A percentile compares a stretch with the other conserved stretches of the same genome.
Conservation (phyloP, 768 basidiomycete species). For the Basidioascus undulatus region DNA sequence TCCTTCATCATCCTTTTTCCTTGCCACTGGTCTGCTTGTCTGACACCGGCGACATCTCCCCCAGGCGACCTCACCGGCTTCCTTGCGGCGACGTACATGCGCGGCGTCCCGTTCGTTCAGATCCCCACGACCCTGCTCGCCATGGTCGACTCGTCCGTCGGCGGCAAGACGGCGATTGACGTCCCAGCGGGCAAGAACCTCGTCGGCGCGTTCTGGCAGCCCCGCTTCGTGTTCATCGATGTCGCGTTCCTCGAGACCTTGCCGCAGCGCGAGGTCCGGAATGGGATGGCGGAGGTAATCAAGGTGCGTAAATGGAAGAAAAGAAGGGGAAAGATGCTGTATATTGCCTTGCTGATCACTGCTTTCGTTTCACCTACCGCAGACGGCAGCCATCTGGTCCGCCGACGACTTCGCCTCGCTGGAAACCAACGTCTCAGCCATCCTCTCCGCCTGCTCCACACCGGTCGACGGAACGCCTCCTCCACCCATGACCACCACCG, state of each 20-base stretch:
- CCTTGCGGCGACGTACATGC: slow-evolving; percentile 84
- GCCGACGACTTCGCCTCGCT: slow-evolving; percentile 67
- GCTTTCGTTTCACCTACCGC: too few species aligned
- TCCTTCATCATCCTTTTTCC: too few species aligned
- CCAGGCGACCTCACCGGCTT: slow-evolving; percentile 93
- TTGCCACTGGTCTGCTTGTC: too few species aligned
- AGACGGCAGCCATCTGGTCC: slow-evolving; percentile 99
- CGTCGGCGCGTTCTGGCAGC: slow-evolving; percentile 97
- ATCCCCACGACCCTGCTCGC: slow-evolving; percentile 89
- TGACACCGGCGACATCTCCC: too few species aligned
- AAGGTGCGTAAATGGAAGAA: too few species aligned
- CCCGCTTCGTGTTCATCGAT: slow-evolving; percentile 90
- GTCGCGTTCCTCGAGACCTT: slow-evolving; percentile 85
- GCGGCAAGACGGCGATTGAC: slow-evolving; percentile 98
- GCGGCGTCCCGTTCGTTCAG: slow-evolving; percentile 82
- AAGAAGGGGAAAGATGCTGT: too few species aligned
- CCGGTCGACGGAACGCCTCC: too few species aligned
- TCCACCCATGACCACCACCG: slow-evolving; percentile 42
- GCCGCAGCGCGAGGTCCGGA: slow-evolving; percentile 78
- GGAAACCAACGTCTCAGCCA: slow-evolving; percentile 62
- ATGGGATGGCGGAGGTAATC: slow-evolving; percentile 95
- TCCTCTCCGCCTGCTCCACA: slow-evolving; percentile 44
- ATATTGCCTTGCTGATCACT: too few species aligned
- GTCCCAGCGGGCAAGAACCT: slow-evolving; percentile 96
- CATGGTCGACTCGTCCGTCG: slow-evolving; percentile 96